A percentile compares a stretch with the other conserved stretches of the same genome.
phyloP scores from a whole-genome alignment of 2,329 filamentous ascomycete genomes.

The Alternaria gansuensis region DNA sequence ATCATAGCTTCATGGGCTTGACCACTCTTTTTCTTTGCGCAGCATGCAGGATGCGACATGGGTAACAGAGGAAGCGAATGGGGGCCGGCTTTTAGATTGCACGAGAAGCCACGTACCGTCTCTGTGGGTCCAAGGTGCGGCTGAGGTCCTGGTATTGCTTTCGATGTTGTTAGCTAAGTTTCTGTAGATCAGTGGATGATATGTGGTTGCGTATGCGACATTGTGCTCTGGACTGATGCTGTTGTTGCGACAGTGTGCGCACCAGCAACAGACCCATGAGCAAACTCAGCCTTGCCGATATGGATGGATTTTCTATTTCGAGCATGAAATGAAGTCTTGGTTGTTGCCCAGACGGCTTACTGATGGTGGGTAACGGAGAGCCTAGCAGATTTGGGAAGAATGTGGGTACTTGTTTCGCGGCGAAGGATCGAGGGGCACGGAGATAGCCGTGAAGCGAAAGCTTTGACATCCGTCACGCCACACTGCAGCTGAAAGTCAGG shows the following conservation, averaged over 20 bases:
- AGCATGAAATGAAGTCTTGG: background rate
- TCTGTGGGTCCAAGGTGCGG: slow-evolving; percentile 6
- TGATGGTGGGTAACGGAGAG: slow-evolving; percentile 5
- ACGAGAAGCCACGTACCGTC: slow-evolving; percentile 3
- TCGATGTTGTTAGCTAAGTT: background rate
- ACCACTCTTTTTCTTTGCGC: slow-evolving; percentile 1
- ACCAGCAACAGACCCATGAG: background rate
- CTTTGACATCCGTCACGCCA: background rate
- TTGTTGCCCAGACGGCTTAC: slow-evolving; percentile 2
- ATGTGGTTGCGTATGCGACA: background rate
- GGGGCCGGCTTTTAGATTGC: slow-evolving; percentile 8
- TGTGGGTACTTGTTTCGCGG: background rate
- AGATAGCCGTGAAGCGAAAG: background rate
- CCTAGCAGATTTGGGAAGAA: background rate
- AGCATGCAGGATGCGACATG: slow-evolving; percentile 11
- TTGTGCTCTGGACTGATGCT: background rate
- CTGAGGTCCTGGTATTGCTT: slow-evolving; percentile 1
- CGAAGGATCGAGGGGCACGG: slow-evolving; percentile 1
- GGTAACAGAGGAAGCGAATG: slow-evolving; percentile 9
- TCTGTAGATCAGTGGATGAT: background rate
- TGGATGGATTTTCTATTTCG: background rate
- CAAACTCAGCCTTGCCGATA: background rate
- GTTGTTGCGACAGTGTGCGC: background rate
- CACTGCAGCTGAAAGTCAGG: background rate
- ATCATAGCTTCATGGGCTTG: slow-evolving; percentile 2